Percentiles rank a stretch among this genome's conserved stretches.
Conservation (phyloP, 139 green algal genomes). For the Micractinium conductrix region DNA sequence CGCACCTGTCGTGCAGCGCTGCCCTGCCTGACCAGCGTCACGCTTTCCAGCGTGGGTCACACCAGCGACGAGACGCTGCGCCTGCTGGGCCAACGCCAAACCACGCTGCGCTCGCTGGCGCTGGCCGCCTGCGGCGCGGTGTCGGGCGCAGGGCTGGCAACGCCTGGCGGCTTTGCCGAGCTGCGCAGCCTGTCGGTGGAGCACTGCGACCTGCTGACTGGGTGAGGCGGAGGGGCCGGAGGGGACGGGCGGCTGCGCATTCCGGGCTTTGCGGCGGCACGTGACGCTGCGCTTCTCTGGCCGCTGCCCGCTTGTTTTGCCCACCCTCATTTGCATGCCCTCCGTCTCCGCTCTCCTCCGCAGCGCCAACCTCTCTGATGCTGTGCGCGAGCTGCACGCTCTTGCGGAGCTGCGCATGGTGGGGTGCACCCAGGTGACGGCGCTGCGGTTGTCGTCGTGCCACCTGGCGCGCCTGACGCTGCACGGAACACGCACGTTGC, state of each 20-base stretch:
- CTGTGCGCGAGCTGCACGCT: not conserved
- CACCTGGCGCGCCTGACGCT: not conserved
- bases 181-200: not conserved
- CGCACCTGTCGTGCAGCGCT: too few species aligned
- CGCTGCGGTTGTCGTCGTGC: constrained; percentile 3
- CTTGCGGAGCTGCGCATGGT: constrained; percentile 11
- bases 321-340: not conserved
- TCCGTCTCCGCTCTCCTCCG: not conserved
- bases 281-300: too few species aligned
- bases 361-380: not conserved
- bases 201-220: not conserved
- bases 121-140: constrained; percentile 6
- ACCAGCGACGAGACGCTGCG: constrained; percentile 7
- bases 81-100: constrained; percentile 7
- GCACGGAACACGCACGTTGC: constrained; percentile 13
- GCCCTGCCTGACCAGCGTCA: not conserved
- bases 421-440: constrained; percentile 16
- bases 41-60: not conserved
- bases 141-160: not conserved
- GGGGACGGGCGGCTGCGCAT: not conserved
- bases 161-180: not conserved
- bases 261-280: not conserved
- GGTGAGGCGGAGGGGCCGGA: not conserved
- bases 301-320: too few species aligned
- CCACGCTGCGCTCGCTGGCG: not conserved